A percentile compares a stretch with the other conserved stretches of the same genome.
Evolutionary conservation across 2,329 filamentous ascomycete genomes (phyloP).

Genomic region (Paecilomyces niveus): DNA sequence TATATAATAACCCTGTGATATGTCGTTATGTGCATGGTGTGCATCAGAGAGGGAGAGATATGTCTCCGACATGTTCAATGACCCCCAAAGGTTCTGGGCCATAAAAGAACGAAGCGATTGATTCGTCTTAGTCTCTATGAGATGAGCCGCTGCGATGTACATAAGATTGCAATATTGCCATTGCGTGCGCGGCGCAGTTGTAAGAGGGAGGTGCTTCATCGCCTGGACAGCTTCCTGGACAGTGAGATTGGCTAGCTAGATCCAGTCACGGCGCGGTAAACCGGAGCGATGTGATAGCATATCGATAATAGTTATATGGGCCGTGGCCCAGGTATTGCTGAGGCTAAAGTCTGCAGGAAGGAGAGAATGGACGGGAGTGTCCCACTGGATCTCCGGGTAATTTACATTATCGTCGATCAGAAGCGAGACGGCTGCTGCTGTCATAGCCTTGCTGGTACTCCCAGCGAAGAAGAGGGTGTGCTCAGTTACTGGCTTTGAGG

Average conservation of each 20-base stretch:
- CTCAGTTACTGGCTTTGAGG: slow-evolving; percentile 27
- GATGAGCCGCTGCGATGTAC: slow-evolving; percentile 43
- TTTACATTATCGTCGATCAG: slow-evolving; percentile 21
- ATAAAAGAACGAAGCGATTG: slow-evolving; percentile 25
- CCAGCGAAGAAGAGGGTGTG: slow-evolving; percentile 49
- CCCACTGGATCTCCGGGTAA: slow-evolving; percentile 13
- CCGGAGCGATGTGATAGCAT: slow-evolving; percentile 29
- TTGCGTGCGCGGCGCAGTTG: slow-evolving; percentile 31
- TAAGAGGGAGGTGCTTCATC: slow-evolving; percentile 39
- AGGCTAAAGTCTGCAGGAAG: slow-evolving; percentile 25
- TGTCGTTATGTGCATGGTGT: slow-evolving; percentile 12
- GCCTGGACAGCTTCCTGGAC: slow-evolving; percentile 32
- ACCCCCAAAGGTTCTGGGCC: slow-evolving; percentile 28
- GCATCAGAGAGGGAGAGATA: slow-evolving; percentile 31
- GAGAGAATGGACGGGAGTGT: slow-evolving; percentile 7
- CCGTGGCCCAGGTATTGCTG: slow-evolving; percentile 17
- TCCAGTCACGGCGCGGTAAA: slow-evolving; percentile 16
- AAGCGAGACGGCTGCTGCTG: slow-evolving; percentile 43
- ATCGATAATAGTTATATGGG: slow-evolving; percentile 24
- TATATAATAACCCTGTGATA: slow-evolving; percentile 18
- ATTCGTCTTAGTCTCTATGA: slow-evolving; percentile 38
- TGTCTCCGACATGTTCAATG: slow-evolving; percentile 35
- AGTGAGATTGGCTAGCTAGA: slow-evolving; percentile 17
- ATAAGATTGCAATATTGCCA: slow-evolving; percentile 50
- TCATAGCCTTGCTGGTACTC: slow-evolving; percentile 51